Conservation (phyloP, 2,329 filamentous ascomycete species). For the Emericellopsis cladophorae region DNA sequence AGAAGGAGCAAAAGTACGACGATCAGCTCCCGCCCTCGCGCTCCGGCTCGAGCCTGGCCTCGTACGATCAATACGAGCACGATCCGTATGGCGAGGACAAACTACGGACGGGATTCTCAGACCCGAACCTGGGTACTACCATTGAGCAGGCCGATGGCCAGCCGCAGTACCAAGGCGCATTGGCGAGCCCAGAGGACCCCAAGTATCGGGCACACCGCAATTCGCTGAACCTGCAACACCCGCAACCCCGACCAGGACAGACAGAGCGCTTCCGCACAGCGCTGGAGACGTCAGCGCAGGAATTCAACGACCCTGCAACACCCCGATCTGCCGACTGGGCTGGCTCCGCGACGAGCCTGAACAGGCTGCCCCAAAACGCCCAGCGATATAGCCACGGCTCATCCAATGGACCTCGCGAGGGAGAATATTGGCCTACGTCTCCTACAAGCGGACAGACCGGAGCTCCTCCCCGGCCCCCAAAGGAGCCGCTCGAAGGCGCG, state of each 20-base stretch:
- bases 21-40: conserved; percentile 50
- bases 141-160: conserved; percentile 11
- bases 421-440: conserved; percentile 28
- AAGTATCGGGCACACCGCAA: conserved; percentile 77
- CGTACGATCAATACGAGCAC: conserved; percentile 36
- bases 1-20: conserved; percentile 47
- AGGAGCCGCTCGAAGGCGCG: conserved; percentile 41
- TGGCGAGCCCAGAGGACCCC: conserved; percentile 50
- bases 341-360: conserved; percentile 45
- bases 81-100: conserved; percentile 48
- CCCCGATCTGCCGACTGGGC: conserved; percentile 51
- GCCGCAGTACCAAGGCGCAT: conserved; percentile 32
- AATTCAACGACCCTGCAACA: conserved; percentile 49
- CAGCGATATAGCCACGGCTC: conserved; percentile 35
- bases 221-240: conserved; percentile 68
- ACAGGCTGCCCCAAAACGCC: conserved; percentile 27
- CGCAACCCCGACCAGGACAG: conserved; percentile 62
- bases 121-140: conserved; percentile 27
- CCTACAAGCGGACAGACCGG: conserved; percentile 25
- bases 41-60: conserved; percentile 62
- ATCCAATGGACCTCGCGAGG: conserved; percentile 17
- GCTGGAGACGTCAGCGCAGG: conserved; percentile 59
- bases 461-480: conserved; percentile 44
- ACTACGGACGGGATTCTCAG: conserved; percentile 42
- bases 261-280: conserved; percentile 63